Base-by-base conservation (phyloP, 2,329 filamentous ascomycete species). In the Trichoderma sp. region DNA sequence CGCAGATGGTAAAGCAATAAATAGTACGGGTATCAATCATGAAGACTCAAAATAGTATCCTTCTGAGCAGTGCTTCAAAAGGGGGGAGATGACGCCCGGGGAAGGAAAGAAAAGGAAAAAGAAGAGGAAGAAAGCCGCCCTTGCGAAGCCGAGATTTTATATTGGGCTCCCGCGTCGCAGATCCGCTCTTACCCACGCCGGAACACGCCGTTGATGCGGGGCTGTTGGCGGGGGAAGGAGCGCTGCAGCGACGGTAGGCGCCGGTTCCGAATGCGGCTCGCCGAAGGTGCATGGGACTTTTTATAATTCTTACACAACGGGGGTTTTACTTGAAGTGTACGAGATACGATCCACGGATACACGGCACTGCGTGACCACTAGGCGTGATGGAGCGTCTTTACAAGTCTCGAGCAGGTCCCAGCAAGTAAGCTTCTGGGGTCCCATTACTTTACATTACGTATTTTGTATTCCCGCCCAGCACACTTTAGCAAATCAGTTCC, bases 131-230 rank as follows among this genome's bases (percentile, higher is more conserved):
- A 21, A 18, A 30, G 46, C 16, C 37, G 43, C 43, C 43, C 43
- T 39, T 59, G 8, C n/a, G 28, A 26, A 46, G 59, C 59, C 59
- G 59, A 32, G 24, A 28, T 24, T 61, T 52, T 61, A 61, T 61
- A 14, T 18, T 37, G n/a, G 54, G 28, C 30, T 16, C 16, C 39
- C 39, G 28, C 26, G 63, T n/a, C 26, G 39, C 21, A 49, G 6
- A 6, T 39, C 55, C 37, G 46, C 52, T 21, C 58, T 14, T 64
- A 43, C 49, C 46, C 66, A 55, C 37, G 30, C 67, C 67, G 67
- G 67, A 69, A 54, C 51, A 66, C 67, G 67, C 67, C 67, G 67
- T 52, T 3, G 28, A 30, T 64, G 51, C 58, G 67, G 67, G 54
- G 51, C 52, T 28, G 37, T 26, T 18, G 28, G 51, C 34, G 59